A percentile compares a stretch with the other conserved stretches of the same genome.
phyloP scores from a whole-genome alignment of 164 flowering plant species.

The Saururus chinensis region DNA sequence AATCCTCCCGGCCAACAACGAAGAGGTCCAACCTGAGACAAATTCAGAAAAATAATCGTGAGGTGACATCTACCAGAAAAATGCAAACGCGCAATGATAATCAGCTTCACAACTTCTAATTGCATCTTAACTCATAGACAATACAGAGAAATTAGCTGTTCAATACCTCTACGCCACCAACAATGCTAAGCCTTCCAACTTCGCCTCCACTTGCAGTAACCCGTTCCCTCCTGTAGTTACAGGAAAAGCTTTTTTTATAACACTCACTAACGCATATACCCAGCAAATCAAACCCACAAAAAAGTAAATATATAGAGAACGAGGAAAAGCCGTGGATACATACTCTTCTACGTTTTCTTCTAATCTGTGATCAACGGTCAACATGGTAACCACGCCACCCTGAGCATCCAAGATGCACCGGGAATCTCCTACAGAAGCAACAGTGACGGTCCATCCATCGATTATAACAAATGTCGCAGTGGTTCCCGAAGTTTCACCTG shows the following conservation, averaged over 20 bases:
- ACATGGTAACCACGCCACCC: slow-evolving; percentile 49
- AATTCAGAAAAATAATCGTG: not conserved
- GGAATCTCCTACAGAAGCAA: slow-evolving; percentile 88
- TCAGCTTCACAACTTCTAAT: not conserved
- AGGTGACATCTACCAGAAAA: not conserved
- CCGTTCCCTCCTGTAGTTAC: slow-evolving; percentile 63
- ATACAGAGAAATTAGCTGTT: not conserved
- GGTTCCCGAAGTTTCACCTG: slow-evolving; percentile 94
- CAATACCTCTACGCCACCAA: slow-evolving; percentile 65
- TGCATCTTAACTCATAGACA: not conserved
- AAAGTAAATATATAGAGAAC: slow-evolving; percentile 2
- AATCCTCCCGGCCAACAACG: slow-evolving; percentile 97
- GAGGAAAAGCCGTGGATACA: slow-evolving; percentile 17
- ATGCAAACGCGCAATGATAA: no score
- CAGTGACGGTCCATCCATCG: slow-evolving; percentile 94
- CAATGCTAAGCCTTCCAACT: slow-evolving; percentile 79
- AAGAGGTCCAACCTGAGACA: slow-evolving; percentile 67
- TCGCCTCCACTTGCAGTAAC: slow-evolving; percentile 93
- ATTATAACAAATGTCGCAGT: slow-evolving; percentile 84
- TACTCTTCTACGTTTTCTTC: slow-evolving; percentile 91
- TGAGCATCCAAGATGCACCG: slow-evolving; percentile 82
- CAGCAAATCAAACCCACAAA: not conserved
- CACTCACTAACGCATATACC: not conserved
- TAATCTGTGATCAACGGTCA: slow-evolving; percentile 88
- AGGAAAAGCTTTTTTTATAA: not conserved